Conservation (phyloP, 2,329 filamentous ascomycete species). For the Beauveria caledonica region DNA sequence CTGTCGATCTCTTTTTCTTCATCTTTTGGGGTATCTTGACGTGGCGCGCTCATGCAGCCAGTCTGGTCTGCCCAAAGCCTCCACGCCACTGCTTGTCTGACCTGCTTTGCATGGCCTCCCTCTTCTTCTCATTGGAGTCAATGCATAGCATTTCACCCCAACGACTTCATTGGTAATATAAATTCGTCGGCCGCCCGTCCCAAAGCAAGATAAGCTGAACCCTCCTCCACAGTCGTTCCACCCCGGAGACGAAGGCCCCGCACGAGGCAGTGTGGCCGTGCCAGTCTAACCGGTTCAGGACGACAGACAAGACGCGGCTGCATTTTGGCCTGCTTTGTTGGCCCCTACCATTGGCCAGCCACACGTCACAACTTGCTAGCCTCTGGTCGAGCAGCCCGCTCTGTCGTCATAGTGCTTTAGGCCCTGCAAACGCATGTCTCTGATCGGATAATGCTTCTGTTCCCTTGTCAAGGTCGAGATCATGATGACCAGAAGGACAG, state of each 20-base stretch:
- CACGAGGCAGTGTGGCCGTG: constrained; percentile 6
- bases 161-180: neutral
- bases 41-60: neutral
- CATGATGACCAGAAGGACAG: neutral
- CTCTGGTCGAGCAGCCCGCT: constrained; percentile 2
- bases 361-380: neutral
- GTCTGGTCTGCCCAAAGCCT: neutral
- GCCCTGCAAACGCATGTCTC: constrained; percentile 9
- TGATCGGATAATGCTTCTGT: constrained; percentile 1
- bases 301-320: constrained; percentile 3
- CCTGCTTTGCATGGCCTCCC: neutral
- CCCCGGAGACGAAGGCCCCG: neutral
- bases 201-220: neutral
- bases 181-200: neutral
- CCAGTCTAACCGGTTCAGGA: neutral
- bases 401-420: constrained; percentile 10
- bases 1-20: neutral
- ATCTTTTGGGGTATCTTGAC: neutral
- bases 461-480: neutral
- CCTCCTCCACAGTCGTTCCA: neutral
- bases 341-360: neutral
- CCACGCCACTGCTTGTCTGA: neutral
- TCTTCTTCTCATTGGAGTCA: neutral
- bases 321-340: neutral
- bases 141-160: neutral